phyloP scores from a whole-genome alignment of 2,329 filamentous ascomycete genomes.

The Fusarium succisae region DNA sequence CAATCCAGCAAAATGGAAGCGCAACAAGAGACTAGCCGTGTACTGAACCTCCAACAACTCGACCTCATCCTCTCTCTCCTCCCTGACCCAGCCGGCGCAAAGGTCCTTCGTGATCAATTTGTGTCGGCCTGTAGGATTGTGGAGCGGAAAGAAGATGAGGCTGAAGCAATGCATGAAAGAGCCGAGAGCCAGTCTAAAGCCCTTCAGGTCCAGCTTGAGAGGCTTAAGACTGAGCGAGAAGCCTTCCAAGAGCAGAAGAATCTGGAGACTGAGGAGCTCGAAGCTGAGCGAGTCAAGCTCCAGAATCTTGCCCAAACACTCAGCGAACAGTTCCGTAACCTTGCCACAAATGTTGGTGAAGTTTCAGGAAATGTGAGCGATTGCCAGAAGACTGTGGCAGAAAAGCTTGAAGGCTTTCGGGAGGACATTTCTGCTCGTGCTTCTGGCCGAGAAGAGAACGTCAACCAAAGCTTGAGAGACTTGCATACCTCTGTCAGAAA shows the following conservation, averaged over 20 bases:
- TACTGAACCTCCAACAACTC: neutral
- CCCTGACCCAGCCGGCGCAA: neutral
- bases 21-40: neutral
- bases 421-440: neutral
- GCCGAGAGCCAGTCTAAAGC: neutral
- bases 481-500: neutral
- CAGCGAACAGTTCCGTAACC: neutral
- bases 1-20: neutral
- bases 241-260: neutral
- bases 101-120: neutral
- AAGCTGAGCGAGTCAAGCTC: neutral
- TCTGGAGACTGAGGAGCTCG: neutral
- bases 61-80: neutral
- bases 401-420: neutral
- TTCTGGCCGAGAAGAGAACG: neutral
- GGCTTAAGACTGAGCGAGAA: neutral
- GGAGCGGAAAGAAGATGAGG: neutral
- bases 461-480: neutral
- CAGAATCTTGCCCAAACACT: neutral
- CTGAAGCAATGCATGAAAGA: neutral
- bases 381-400: neutral
- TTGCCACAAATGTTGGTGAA: neutral
- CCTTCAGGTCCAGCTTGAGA: neutral
- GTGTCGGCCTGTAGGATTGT: neutral
- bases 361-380: neutral